A percentile compares a stretch with the other conserved stretches of the same genome.
Conservation (phyloP, 1,139 yeast genomes). For the Debaryomycetaceae sp. region DNA sequence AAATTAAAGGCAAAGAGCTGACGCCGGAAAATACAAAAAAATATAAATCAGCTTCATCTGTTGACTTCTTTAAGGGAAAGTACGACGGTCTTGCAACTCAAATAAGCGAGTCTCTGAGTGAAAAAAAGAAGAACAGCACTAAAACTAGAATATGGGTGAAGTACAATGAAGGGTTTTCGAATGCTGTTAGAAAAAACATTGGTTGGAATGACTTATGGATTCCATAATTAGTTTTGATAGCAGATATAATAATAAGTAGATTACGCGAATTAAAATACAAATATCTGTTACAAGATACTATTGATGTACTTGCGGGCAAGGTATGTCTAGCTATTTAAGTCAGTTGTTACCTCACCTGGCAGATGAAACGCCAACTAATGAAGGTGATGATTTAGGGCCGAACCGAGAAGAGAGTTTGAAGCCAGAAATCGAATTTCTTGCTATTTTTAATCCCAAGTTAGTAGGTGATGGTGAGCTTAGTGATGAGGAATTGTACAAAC, state of each 20-base stretch:
- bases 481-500: conserved; percentile 26
- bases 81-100: conserved; percentile 34
- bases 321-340: conserved; percentile 18
- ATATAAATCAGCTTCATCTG: conserved; percentile 22
- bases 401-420: background rate
- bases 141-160: conserved; percentile 75
- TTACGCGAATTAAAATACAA: background rate
- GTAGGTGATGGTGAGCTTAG: conserved; percentile 20
- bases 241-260: background rate
- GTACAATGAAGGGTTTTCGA: conserved; percentile 89
- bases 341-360: conserved; percentile 16
- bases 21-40: conserved; percentile 22
- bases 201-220: conserved; percentile 75
- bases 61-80: conserved; percentile 40
- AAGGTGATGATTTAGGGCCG: background rate
- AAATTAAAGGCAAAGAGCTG: conserved; percentile 6
- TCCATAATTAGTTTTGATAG: conserved; percentile 8
- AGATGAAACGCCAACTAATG: background rate
- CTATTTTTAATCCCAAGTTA: conserved; percentile 23
- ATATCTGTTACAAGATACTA: background rate
- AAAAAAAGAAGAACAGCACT: conserved; percentile 9
- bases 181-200: conserved; percentile 85
- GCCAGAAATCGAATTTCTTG: conserved; percentile 9
- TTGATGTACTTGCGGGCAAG: background rate
- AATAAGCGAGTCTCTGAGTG: conserved; percentile 11